These are phyloP conservation scores for Hanseniaspora valbyensis DNA, from an alignment of 805 yeast genomes.

Conservation along the genomic window DNA sequence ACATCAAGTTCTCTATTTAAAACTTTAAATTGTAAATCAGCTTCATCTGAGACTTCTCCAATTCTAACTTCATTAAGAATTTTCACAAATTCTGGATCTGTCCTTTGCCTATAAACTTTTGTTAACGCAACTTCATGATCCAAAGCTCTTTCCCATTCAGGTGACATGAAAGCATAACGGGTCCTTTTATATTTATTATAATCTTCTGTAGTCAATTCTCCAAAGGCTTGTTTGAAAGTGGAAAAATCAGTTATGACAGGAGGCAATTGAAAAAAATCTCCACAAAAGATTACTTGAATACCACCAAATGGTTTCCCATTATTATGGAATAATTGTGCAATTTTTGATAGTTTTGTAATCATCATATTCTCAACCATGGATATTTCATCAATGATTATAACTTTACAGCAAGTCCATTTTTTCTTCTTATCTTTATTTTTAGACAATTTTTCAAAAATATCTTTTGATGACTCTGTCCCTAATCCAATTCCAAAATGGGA, in stretches of 20 bases:
- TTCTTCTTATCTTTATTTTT: constrained; percentile 34
- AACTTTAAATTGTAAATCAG: constrained; percentile 39
- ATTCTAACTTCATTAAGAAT: constrained; percentile 68
- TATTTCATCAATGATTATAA: constrained; percentile 78
- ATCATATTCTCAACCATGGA: constrained; percentile 84
- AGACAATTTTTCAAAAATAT: constrained; percentile 39
- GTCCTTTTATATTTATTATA: constrained; percentile 22
- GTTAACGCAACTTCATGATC: constrained; percentile 46
- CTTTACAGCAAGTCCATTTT: constrained; percentile 59
- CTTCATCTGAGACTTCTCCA: constrained; percentile 43
- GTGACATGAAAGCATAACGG: constrained; percentile 54
- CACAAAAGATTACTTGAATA: constrained; percentile 75
- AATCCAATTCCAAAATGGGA: constrained; percentile 78
- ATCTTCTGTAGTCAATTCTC: too few relatives aligned
- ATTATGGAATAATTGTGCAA: constrained; percentile 51
- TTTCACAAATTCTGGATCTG: constrained; percentile 54
- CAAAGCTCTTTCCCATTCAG: constrained; percentile 51
- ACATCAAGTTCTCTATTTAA: constrained; percentile 36
- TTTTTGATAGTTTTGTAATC: constrained; percentile 58
- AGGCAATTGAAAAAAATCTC: constrained; percentile 95
- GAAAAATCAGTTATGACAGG: constrained; percentile 47
- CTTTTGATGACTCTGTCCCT: constrained; percentile 43
- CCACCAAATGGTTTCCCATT: constrained; percentile 74
- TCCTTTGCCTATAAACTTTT: constrained; percentile 66
- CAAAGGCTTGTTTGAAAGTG: too few relatives aligned